Conservation (phyloP, 140 eudicot genomes). For the Anethum foeniculum region DNA sequence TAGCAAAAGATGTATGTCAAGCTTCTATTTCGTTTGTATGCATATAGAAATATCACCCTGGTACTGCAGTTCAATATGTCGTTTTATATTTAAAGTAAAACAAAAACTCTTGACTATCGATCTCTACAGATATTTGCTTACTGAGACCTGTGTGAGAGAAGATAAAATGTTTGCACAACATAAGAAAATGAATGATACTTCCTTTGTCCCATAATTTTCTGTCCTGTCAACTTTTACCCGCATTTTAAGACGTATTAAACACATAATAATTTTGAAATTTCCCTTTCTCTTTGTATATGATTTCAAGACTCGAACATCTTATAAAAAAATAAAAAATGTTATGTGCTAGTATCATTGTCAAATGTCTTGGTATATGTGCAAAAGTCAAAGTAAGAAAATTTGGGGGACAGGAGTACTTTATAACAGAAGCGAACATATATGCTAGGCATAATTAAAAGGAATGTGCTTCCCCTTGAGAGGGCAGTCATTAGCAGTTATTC, state of each 20-base stretch:
- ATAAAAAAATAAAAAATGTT: not conserved
- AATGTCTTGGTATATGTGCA: not conserved
- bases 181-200: not conserved
- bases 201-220: not conserved
- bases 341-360: not conserved
- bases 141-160: not conserved
- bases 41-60: not conserved
- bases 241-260: not conserved
- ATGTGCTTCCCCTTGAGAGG: not conserved
- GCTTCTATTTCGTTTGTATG: not conserved
- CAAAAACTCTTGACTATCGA: not conserved
- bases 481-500: not conserved
- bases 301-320: not conserved
- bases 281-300: not conserved
- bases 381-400: not conserved
- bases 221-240: not conserved
- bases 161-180: not conserved
- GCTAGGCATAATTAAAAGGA: not conserved
- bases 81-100: not conserved
- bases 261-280: not conserved
- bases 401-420: not conserved
- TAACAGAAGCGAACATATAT: not conserved
- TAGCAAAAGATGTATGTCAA: constrained; percentile 76
- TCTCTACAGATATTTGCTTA: not conserved
- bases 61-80: not conserved